Base-by-base conservation (phyloP, 2,329 filamentous ascomycete genomes). In the Escovopsis sp. region DNA sequence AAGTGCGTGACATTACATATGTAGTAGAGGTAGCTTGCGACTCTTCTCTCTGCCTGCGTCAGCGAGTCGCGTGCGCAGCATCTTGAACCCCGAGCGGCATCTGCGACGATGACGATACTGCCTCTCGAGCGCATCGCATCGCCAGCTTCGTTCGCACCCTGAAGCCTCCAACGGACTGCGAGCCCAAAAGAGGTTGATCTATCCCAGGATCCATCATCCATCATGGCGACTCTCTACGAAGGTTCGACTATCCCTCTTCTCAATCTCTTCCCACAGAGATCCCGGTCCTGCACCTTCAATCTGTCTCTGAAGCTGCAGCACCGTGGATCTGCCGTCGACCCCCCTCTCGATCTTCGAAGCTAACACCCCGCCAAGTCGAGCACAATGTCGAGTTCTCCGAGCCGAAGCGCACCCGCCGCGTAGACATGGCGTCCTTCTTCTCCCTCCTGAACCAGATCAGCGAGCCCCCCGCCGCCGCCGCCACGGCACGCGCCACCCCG, bases 371-470 rank as follows among this genome's bases (percentile, higher is more conserved):
- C 15, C 15, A 15, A 81, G 77, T 81, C 56, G 77, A 81, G 57
- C 77, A 81, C 63, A 74, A 73, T 56, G 74, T 80, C 59, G 66
- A 70, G 51, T 57, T 67, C 44, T 38, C 62, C 28, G 49, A 66
- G 39, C 48, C 58, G 6, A 55, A 59, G 23, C 56, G 62, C 40
- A 62, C 62, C 39, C 74, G 77, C 35, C 72, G 72, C 53, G 61
- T 74, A 47, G 74, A 79, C 62, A 81, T 81, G 77, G 69, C 74
- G 41, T 72, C 70, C 47, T 80, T 80, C 63, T 70, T 63, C 52
- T 68, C 72, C 43, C 70, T 75, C 55, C 70, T 78, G 47, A 62
- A 70, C 57, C 68, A 70, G 48, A 63, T 80, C 54, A 59, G 63
- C 48, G 55, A 61, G 42, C 57, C 60, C 44, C 53, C 59, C 32